A percentile compares a stretch with the other conserved stretches of the same genome.
These are phyloP conservation scores for Annulohypoxylon moriforme DNA, from an alignment of 495 filamentous ascomycete species.

Conservation along the genomic window DNA sequence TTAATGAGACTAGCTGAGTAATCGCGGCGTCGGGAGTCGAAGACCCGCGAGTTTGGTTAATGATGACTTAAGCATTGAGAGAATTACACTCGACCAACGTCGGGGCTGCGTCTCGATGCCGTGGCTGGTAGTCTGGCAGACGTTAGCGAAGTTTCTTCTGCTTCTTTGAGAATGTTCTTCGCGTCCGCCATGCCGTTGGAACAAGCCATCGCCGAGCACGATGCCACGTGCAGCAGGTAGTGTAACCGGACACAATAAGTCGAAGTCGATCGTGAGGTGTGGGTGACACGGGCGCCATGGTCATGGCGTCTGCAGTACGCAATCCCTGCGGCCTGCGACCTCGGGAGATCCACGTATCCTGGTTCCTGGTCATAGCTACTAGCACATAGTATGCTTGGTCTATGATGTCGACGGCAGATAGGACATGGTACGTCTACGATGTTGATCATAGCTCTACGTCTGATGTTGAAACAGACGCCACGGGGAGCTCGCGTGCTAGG, in stretches of 20 bases:
- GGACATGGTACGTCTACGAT: not conserved
- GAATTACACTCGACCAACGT: not conserved
- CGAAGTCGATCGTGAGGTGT: not conserved
- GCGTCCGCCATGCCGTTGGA: slow-evolving; percentile 3
- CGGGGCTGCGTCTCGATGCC: not conserved
- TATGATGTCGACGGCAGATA: not conserved
- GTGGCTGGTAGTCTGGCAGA: not conserved
- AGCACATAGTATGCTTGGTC: not conserved
- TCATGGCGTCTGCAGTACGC: slow-evolving; percentile 17
- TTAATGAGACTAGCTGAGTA: not conserved
- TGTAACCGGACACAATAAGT: slow-evolving; percentile 34
- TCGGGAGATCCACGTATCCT: slow-evolving; percentile 21
- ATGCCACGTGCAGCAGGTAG: slow-evolving; percentile 34
- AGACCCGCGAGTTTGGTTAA: not conserved
- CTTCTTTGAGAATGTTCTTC: slow-evolving; percentile 13
- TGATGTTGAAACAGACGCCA: slow-evolving; percentile 18
- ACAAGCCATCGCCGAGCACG: slow-evolving; percentile 11
- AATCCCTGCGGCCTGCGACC: slow-evolving; percentile 9
- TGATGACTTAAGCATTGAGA: not conserved
- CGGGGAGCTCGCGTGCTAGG: not conserved
- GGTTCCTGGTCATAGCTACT: not conserved
- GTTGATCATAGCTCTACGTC: slow-evolving; percentile 2
- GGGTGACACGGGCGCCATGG: not conserved
- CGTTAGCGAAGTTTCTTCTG: not conserved
- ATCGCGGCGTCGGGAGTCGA: not conserved